phyloP scores from a whole-genome alignment of 208 protist species.

The Leishmania guyanensis region DNA sequence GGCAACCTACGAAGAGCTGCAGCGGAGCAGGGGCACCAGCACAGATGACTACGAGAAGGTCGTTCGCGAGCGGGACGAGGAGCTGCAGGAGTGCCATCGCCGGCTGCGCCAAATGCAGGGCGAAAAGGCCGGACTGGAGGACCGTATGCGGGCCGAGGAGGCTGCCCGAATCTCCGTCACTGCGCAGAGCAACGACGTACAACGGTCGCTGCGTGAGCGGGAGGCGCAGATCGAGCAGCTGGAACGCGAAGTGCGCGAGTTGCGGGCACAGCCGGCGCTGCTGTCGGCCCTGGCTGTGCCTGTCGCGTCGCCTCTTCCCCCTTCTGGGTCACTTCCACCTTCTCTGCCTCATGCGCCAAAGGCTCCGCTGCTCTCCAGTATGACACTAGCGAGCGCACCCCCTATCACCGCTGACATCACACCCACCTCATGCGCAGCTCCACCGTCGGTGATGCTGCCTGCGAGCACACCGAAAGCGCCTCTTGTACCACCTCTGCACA shows the following conservation, averaged over 20 bases:
- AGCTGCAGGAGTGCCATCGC: constrained; percentile 37
- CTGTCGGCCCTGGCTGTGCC: not conserved
- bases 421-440: not conserved
- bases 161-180: constrained; percentile 27
- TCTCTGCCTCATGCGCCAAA: not conserved
- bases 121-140: constrained; percentile 49
- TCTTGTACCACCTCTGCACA: not conserved
- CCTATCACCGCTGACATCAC: not conserved
- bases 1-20: constrained; percentile 46
- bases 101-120: constrained; percentile 36
- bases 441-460: not conserved
- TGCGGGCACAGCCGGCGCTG: constrained; percentile 23
- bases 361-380: not conserved
- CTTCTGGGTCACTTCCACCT: not conserved
- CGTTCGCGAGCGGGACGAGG: constrained; percentile 54
- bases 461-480: constrained; percentile 3
- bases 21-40: constrained; percentile 39
- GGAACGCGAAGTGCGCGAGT: constrained; percentile 44
- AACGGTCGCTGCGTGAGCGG: constrained; percentile 45
- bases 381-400: not conserved
- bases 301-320: not conserved
- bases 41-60: constrained; percentile 42
- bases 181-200: constrained; percentile 33
- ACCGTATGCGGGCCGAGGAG: constrained; percentile 39
- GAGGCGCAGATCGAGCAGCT: constrained; percentile 48